Evolutionary conservation across 2,329 filamentous ascomycete genomes (phyloP), one percentile per base, ranked within the genome.

Genomic region (Daldinia eschscholtzii): DNA sequence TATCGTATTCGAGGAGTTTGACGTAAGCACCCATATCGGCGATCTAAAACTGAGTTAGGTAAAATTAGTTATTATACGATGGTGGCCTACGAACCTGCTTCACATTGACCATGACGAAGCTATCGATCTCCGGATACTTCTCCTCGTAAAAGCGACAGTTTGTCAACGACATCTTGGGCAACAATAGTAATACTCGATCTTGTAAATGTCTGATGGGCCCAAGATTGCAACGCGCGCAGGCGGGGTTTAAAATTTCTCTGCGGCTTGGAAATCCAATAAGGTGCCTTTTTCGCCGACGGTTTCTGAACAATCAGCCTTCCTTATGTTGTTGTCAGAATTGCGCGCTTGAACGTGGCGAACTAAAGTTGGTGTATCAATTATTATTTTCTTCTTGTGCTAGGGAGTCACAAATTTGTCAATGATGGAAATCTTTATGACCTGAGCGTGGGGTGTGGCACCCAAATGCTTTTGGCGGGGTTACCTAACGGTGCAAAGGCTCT

Each of bases 1-100:
- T 98, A 84, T 99, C 96, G 84, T 99, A 99, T 85, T 99, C 96
- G 76, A 99, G 91, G 64, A 99, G 91, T 86, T 99, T 99, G 79
- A 99, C 97, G 82, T 99, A 99, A 77, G 97, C 96, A 82, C 96
- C 96, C 97, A 99, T 99, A 84, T 99, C 97, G 82, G 96, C 96
- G 80, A 99, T 99, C 92, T 96, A 76, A 57, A 63, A 33, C 10
- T 58, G 61, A 41, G 72, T 75, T 72, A 76, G 69, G 67, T 48
- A 66, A 61, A 35, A 35, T 46, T 26, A 68, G 28, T 28, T 42
- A 20, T 50, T 35, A 18, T 57, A 65, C 28, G 57, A 58, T 57
- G 53, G 58, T 56, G 28, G 37, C 55, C 63, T 53, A 70, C 70
- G 62, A 65, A 94, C 92, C 91, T 97, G 94, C 89, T 97, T 97